Evolutionary conservation across 306 rosid genomes (phyloP).

Genomic region (Castanospermum australe): DNA sequence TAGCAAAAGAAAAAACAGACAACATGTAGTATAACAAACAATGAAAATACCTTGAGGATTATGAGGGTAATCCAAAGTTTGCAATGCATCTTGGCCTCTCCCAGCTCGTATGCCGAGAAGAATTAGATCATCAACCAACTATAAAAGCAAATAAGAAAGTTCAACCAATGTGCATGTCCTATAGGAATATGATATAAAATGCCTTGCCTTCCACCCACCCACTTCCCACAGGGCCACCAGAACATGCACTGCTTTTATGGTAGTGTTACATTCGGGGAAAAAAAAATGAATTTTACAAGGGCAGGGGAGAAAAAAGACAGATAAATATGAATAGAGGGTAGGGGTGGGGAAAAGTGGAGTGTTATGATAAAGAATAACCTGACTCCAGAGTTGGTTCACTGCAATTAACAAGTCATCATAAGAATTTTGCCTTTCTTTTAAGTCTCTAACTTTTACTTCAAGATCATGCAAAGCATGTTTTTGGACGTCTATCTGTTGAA

Average conservation of each 20-base stretch:
- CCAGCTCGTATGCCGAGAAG: constrained; percentile 81
- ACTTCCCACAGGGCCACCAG: background rate
- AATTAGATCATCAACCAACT: constrained; percentile 81
- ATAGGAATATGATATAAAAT: constrained; percentile 10
- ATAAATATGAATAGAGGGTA: background rate
- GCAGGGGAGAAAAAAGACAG: no score
- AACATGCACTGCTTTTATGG: constrained; percentile 2
- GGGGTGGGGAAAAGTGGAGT: background rate
- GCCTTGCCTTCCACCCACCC: background rate
- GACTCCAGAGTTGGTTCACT: constrained; percentile 76
- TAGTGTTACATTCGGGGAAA: background rate
- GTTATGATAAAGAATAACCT: constrained; percentile 49
- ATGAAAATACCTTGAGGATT: constrained; percentile 52
- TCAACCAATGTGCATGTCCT: constrained; percentile 2
- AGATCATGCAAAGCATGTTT: constrained; percentile 74
- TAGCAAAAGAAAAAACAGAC: background rate
- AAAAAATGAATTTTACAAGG: constrained; percentile 15
- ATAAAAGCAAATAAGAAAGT: constrained; percentile 36
- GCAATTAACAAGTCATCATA: constrained; percentile 71
- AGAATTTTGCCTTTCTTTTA: constrained; percentile 60
- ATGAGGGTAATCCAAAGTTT: constrained; percentile 41
- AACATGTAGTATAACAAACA: background rate
- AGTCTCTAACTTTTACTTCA: constrained; percentile 50
- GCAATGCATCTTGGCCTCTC: constrained; percentile 56
- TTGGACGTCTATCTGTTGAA: constrained; percentile 69